Percentiles rank a stretch among this genome's conserved stretches.
Conservation (phyloP, 2,329 filamentous ascomycete species). For the Trichoderma arundinaceum region DNA sequence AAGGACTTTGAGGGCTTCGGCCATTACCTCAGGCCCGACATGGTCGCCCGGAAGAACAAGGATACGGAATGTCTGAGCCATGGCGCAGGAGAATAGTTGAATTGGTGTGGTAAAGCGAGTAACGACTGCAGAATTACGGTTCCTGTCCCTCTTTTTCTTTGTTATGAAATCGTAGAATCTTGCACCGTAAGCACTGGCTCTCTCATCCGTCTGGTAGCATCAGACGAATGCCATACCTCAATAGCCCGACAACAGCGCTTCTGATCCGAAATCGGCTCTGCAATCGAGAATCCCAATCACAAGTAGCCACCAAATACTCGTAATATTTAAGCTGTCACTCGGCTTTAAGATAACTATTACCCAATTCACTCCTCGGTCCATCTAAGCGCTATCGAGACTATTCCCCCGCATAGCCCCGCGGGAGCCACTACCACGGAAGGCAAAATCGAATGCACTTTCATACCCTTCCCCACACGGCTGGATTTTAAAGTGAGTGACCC, state of each 20-base stretch:
- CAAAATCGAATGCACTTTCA: background rate
- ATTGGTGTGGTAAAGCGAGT: background rate
- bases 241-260: background rate
- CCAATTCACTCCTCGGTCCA: background rate
- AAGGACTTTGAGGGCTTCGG: slow-evolving; percentile 54
- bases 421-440: background rate
- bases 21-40: slow-evolving; percentile 54
- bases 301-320: background rate
- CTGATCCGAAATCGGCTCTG: slow-evolving; percentile 27
- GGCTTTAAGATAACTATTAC: background rate
- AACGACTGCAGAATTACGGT: background rate
- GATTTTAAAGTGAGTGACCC: background rate
- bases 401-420: slow-evolving; percentile 1
- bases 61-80: slow-evolving; percentile 40
- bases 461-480: slow-evolving; percentile 14
- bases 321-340: background rate
- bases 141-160: background rate
- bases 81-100: background rate
- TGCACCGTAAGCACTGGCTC: background rate
- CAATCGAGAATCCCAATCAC: background rate
- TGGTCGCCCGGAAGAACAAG: slow-evolving; percentile 55
- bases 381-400: background rate
- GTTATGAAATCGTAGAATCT: background rate
- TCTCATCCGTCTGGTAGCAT: background rate
- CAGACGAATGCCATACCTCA: background rate